Percentiles rank a stretch among this genome's conserved stretches.
These are phyloP conservation scores for Claviceps cyperi DNA, from an alignment of 2,329 filamentous ascomycete genomes.

Conservation along the genomic window DNA sequence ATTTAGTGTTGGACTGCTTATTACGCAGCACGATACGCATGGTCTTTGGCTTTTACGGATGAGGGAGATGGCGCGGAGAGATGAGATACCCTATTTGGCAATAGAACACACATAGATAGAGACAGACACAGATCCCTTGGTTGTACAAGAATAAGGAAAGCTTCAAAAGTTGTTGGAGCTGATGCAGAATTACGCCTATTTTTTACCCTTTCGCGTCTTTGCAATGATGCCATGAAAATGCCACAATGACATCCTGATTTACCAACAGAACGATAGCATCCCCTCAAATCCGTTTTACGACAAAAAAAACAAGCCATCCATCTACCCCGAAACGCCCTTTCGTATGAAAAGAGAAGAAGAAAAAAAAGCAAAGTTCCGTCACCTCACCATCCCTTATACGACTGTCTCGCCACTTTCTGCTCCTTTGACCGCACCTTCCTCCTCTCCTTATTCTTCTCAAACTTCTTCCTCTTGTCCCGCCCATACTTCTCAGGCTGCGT, in stretches of 20 bases:
- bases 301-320: neutral
- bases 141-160: neutral
- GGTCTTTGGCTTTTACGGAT: neutral
- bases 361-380: constrained; percentile 7
- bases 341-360: neutral
- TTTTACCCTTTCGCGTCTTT: neutral
- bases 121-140: neutral
- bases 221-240: neutral
- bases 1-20: neutral
- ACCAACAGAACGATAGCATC: neutral
- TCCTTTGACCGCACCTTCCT: constrained; percentile 65
- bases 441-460: constrained; percentile 70
- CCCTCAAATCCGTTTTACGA: neutral
- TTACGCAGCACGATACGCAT: neutral
- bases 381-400: constrained; percentile 39
- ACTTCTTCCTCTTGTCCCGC: constrained; percentile 66
- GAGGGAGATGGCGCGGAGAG: neutral
- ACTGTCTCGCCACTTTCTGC: constrained; percentile 56
- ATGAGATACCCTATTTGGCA: neutral
- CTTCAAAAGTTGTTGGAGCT: neutral
- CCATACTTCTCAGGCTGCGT: constrained; percentile 66
- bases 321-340: neutral
- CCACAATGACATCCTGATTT: neutral
- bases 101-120: neutral
- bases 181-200: neutral